These are phyloP conservation scores for Pelargonium fulgidum DNA, from an alignment of 441 rosid species.

Conservation along the genomic window DNA sequence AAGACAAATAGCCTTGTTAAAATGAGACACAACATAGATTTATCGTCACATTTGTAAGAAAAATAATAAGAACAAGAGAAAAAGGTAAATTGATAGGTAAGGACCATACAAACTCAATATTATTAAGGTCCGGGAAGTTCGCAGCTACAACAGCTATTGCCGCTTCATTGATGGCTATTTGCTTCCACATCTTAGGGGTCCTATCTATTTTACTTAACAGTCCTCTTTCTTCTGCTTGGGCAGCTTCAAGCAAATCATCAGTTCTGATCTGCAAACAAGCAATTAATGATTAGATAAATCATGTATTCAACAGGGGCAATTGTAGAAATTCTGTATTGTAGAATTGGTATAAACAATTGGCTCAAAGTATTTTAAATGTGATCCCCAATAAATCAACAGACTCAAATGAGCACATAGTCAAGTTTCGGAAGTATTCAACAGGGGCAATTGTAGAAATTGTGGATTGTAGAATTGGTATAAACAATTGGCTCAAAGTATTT, in stretches of 20 bases:
- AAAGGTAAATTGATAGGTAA: slow-evolving; percentile 13
- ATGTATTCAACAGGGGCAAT: slow-evolving; percentile 6
- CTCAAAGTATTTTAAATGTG: background rate
- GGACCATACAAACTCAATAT: slow-evolving; percentile 72
- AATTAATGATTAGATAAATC: background rate
- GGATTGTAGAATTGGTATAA: slow-evolving; percentile 8
- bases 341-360: background rate
- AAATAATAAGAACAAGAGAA: background rate
- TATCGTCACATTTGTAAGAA: too few species aligned
- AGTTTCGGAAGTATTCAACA: background rate
- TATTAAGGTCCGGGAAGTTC: slow-evolving; percentile 84
- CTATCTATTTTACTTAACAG: slow-evolving; percentile 81
- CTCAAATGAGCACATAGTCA: background rate
- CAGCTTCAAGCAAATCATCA: slow-evolving; percentile 90
- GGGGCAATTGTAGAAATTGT: slow-evolving; percentile 16
- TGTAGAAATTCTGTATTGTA: slow-evolving; percentile 14
- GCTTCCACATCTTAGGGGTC: slow-evolving; percentile 72
- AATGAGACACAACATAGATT: too few species aligned
- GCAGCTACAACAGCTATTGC: slow-evolving; percentile 91
- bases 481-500: background rate
- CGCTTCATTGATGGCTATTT: slow-evolving; percentile 86
- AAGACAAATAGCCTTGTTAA: too few species aligned
- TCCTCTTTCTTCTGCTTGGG: slow-evolving; percentile 95
- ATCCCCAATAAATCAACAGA: background rate
- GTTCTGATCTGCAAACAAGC: slow-evolving; percentile 63